Conservation (phyloP, 495 filamentous ascomycete species). For the Melanomma pulvis-pyrius region DNA sequence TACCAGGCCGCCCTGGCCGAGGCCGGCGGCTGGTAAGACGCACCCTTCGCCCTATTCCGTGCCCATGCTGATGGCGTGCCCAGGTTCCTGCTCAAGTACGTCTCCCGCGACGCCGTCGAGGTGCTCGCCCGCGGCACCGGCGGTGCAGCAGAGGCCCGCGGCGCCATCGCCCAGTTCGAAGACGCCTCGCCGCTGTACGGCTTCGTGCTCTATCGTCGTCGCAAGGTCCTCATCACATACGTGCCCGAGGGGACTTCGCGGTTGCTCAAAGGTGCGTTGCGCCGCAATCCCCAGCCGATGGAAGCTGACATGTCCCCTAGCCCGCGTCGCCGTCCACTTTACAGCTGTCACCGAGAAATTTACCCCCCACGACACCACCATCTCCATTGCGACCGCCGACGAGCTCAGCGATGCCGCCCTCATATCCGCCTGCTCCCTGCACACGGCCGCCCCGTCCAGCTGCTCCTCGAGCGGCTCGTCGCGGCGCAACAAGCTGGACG, state of each 20-base stretch:
- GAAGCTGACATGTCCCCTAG: conserved; percentile 49
- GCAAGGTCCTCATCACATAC: conserved; percentile 90
- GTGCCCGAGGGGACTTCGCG: conserved; percentile 88
- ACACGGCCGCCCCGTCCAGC: conserved; percentile 84
- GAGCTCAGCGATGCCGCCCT: conserved; percentile 86
- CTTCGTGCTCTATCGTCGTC: conserved; percentile 83
- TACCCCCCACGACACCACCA: conserved; percentile 81
- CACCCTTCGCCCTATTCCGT: neutral
- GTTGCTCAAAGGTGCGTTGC: conserved; percentile 77
- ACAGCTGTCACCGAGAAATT: conserved; percentile 83
- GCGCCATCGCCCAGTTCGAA: conserved; percentile 72
- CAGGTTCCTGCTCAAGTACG: conserved; percentile 95
- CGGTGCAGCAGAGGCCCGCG: conserved; percentile 82
- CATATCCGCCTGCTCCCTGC: conserved; percentile 84
- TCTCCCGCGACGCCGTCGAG: conserved; percentile 83
- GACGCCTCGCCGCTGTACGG: conserved; percentile 89
- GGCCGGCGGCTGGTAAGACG: conserved; percentile 89
- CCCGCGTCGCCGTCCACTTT: conserved; percentile 93
- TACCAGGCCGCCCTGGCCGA: conserved; percentile 79
- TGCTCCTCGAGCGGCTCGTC: conserved; percentile 81
- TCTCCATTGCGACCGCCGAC: conserved; percentile 69
- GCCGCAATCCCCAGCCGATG: neutral
- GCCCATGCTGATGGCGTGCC: conserved; percentile 11
- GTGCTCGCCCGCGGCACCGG: conserved; percentile 76
- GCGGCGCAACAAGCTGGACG: conserved; percentile 74